Conservation (phyloP, 225 moss, liverwort and hornwort genomes). For the Bryum argenteum region DNA sequence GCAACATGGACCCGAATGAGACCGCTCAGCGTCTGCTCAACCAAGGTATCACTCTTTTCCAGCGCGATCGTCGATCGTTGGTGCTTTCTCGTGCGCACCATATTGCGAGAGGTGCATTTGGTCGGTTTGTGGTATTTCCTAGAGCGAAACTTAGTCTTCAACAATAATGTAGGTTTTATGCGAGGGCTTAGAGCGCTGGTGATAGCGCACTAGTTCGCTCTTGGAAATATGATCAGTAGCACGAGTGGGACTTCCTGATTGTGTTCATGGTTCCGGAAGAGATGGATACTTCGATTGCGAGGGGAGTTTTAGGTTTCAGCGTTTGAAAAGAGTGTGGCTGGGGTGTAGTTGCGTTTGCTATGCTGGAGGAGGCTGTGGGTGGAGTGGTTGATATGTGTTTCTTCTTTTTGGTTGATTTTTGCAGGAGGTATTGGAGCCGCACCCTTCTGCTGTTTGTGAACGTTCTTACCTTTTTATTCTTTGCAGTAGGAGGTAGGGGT, state of each 20-base stretch:
- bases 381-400: constrained; percentile 43
- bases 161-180: neutral
- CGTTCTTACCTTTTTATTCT: constrained; percentile 19
- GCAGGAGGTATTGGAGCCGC: constrained; percentile 70
- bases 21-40: constrained; percentile 85
- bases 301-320: constrained; percentile 23
- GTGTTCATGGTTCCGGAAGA: no score
- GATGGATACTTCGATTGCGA: no score
- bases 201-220: no score
- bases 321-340: neutral
- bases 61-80: constrained; percentile 15
- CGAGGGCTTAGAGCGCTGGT: neutral
- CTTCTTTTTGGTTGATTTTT: constrained; percentile 52
- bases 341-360: neutral
- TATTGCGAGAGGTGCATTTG: neutral
- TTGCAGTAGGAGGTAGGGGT: constrained; percentile 1
- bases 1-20: constrained; percentile 94
- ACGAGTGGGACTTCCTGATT: no score
- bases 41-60: constrained; percentile 53
- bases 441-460: constrained; percentile 29
- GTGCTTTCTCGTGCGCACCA: no score
- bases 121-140: neutral
- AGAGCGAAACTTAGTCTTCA: neutral
- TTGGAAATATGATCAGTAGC: neutral
- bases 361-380: constrained; percentile 13